phyloP scores from a whole-genome alignment of 2,329 filamentous ascomycete species.

The Diaporthe sp. region DNA sequence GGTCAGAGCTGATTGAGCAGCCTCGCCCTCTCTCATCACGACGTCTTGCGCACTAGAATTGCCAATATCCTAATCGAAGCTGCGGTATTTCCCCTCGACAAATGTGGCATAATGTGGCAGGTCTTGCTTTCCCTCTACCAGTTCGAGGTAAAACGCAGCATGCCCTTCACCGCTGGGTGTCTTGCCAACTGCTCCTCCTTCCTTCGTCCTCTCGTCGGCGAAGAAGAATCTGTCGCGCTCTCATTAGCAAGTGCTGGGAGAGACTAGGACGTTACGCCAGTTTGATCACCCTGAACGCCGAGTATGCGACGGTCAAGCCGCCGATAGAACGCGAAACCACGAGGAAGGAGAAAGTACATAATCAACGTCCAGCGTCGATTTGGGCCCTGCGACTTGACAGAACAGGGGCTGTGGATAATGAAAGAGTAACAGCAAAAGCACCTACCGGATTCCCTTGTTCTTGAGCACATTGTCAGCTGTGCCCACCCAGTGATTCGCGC shows the following conservation, averaged over 20 bases:
- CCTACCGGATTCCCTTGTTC: slow-evolving; percentile 34
- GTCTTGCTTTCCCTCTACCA: slow-evolving; percentile 29
- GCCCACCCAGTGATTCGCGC: slow-evolving; percentile 29
- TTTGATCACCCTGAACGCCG: too few species aligned
- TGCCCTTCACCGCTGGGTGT: slow-evolving; percentile 21
- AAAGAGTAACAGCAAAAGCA: neutral
- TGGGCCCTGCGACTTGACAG: too few species aligned
- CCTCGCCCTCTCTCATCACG: neutral
- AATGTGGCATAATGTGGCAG: slow-evolving; percentile 35
- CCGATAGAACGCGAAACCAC: neutral
- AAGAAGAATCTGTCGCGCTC: slow-evolving; percentile 32
- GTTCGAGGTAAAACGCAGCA: slow-evolving; percentile 12
- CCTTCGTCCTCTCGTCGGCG: slow-evolving; percentile 34
- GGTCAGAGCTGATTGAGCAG: neutral
- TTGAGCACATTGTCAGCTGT: slow-evolving; percentile 30
- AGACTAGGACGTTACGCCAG: neutral
- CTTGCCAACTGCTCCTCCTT: slow-evolving; percentile 26
- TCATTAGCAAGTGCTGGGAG: slow-evolving; percentile 1
- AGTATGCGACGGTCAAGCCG: neutral
- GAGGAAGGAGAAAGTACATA: neutral
- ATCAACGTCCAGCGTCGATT: neutral
- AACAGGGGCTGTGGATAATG: neutral
- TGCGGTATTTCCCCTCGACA: slow-evolving; percentile 30
- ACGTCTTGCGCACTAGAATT: neutral
- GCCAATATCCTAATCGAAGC: neutral